phyloP scores from a whole-genome alignment of 164 flowering plant genomes.

The Malania oleifera region DNA sequence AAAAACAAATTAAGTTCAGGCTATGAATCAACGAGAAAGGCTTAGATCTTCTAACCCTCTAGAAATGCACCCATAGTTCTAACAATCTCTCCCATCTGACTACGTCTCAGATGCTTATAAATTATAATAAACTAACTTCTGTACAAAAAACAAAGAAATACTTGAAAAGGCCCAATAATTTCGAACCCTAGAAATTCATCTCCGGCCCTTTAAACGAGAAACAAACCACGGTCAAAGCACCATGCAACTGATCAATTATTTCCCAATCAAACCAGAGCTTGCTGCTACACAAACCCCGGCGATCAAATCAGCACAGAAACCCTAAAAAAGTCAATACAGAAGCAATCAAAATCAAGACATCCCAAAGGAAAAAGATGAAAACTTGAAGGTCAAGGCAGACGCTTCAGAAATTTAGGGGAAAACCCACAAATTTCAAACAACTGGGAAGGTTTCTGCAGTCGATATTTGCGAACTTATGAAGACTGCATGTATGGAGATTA shows the following conservation, averaged over 20 bases:
- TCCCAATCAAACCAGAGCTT: not conserved
- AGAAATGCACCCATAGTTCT: too few relatives aligned
- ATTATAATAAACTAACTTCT: too few relatives aligned
- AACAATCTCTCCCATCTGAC: too few relatives aligned
- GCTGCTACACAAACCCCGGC: not conserved
- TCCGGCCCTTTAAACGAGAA: not conserved
- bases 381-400: not conserved
- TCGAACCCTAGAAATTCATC: not conserved
- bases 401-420: not conserved
- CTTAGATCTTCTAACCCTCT: not conserved
- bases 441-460: not conserved
- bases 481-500: too few relatives aligned
- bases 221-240: not conserved
- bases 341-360: not conserved
- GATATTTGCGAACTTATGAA: too few relatives aligned
- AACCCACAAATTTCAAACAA: not conserved
- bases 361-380: not conserved
- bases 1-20: too few relatives aligned
- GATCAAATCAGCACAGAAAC: not conserved
- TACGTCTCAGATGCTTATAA: too few relatives aligned
- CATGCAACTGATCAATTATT: not conserved
- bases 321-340: not conserved
- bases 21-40: not conserved
- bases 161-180: not conserved
- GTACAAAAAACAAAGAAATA: too few relatives aligned